Conservation (phyloP, 805 yeast genomes). For the Metschnikowia borealis region DNA sequence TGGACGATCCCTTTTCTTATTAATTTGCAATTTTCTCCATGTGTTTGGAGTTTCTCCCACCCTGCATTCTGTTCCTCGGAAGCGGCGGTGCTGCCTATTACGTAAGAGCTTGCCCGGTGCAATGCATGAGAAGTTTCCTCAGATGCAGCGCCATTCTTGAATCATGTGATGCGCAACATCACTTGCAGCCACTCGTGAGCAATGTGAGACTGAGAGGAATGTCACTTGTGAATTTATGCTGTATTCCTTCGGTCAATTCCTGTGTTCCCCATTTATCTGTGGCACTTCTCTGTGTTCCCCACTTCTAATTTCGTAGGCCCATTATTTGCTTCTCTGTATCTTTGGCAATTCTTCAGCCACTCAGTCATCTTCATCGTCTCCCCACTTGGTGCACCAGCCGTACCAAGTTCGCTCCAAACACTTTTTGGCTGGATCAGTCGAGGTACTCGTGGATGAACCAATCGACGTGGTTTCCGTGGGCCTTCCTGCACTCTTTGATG, state of each 20-base stretch:
- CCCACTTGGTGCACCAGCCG: slow-evolving; percentile 57
- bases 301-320: not conserved
- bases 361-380: slow-evolving; percentile 19
- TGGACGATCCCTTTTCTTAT: no score
- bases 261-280: no score
- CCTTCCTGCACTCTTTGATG: slow-evolving; percentile 7
- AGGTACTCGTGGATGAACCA: slow-evolving; percentile 4
- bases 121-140: slow-evolving; percentile 5
- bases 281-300: not conserved
- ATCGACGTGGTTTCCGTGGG: slow-evolving; percentile 4
- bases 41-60: not conserved
- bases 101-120: slow-evolving; percentile 1
- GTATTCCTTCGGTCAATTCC: no score
- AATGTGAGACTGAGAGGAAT: not conserved
- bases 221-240: no score
- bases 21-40: not conserved
- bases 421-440: slow-evolving; percentile 34
- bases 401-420: slow-evolving; percentile 63
- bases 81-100: not conserved
- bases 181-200: not conserved
- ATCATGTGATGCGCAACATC: slow-evolving; percentile 2
- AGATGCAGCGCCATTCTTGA: not conserved
- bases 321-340: no score
- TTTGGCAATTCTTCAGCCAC: not conserved
- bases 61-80: not conserved